A percentile compares a stretch with the other conserved stretches of the same genome.
These are phyloP conservation scores for Colletotrichum chrysophilum DNA, from an alignment of 2,329 filamentous ascomycete species.

Conservation along the genomic window DNA sequence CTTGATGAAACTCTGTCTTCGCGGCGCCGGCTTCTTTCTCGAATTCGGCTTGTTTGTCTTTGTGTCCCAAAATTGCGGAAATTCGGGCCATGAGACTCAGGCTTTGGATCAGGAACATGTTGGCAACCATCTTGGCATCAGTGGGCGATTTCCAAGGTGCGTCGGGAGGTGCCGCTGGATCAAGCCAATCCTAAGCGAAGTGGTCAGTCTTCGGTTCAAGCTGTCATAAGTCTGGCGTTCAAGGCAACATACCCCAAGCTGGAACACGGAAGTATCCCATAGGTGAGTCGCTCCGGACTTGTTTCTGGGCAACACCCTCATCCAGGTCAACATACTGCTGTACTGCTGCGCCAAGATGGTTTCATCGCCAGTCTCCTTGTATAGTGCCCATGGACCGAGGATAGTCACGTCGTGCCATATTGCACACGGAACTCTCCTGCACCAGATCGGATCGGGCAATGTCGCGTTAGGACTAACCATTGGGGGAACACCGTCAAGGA, in stretches of 20 bases:
- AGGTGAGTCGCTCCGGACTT: background rate
- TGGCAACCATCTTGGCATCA: constrained; percentile 32
- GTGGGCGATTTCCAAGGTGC: constrained; percentile 32
- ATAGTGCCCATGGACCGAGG: constrained; percentile 10
- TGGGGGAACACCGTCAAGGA: constrained; percentile 37
- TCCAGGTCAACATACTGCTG: constrained; percentile 6
- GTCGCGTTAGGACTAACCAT: constrained; percentile 33
- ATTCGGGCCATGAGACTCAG: background rate
- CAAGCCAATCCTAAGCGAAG: constrained; percentile 35
- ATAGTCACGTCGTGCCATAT: constrained; percentile 18
- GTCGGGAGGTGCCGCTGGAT: constrained; percentile 33
- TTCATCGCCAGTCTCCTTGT: constrained; percentile 1
- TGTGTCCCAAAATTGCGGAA: constrained; percentile 23
- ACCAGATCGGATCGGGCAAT: constrained; percentile 21
- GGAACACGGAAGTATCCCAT: background rate
- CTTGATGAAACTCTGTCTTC: constrained; percentile 23
- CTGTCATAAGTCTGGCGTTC: background rate
- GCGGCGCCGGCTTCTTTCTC: background rate
- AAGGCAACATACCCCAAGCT: background rate
- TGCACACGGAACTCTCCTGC: constrained; percentile 17
- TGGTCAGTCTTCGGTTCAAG: constrained; percentile 33
- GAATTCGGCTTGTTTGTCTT: background rate
- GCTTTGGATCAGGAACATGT: constrained; percentile 32
- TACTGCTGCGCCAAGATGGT: constrained; percentile 1
- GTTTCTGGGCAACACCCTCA: background rate